Conservation (phyloP, 2,329 filamentous ascomycete genomes). For the Sporothrix pseudoabietina region DNA sequence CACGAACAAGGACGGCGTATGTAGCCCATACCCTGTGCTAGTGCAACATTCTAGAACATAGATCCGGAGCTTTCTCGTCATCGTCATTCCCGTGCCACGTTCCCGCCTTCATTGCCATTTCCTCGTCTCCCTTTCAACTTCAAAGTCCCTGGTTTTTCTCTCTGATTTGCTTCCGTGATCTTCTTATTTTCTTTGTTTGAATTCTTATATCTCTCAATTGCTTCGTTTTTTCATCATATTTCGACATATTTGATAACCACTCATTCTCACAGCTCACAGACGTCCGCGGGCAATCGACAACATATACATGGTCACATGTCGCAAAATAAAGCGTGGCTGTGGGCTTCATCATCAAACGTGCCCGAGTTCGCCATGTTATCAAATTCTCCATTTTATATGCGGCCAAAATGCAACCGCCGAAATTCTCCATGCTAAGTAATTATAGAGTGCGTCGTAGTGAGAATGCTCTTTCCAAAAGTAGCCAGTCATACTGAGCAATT, state of each 20-base stretch:
- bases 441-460: no score
- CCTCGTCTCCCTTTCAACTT: not conserved
- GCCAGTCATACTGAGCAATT: not conserved
- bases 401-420: not conserved
- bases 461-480: not conserved
- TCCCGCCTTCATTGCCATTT: not conserved
- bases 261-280: no score
- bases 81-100: not conserved
- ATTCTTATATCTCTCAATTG: slow-evolving; percentile 6
- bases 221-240: not conserved
- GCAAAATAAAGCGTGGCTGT: not conserved
- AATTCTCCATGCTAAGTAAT: not conserved
- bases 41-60: slow-evolving; percentile 3
- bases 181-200: not conserved
- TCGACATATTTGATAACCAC: not conserved
- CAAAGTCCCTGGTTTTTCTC: not conserved
- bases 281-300: not conserved
- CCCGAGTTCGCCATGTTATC: not conserved
- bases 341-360: not conserved
- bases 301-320: slow-evolving; percentile 2
- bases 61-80: not conserved
- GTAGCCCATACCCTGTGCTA: not conserved
- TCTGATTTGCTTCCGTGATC: not conserved
- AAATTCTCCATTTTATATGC: not conserved
- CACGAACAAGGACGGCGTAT: not conserved